Conservation (phyloP, 768 basidiomycete genomes). For the Lenzites betulinus region DNA sequence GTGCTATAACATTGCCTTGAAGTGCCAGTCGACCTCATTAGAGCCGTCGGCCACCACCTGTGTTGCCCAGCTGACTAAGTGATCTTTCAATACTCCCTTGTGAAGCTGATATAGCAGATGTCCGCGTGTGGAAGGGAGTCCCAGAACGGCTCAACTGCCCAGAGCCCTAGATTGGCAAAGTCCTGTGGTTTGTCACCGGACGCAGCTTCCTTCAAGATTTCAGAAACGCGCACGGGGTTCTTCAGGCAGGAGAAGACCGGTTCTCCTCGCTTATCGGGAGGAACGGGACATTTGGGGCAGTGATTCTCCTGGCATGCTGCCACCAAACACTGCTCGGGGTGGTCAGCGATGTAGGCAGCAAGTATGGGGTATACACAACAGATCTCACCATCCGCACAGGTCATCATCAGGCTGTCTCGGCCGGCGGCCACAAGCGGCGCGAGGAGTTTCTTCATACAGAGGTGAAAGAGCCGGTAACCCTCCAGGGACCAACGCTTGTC, state of each 20-base stretch:
- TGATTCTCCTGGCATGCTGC: conserved; percentile 26
- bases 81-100: conserved; percentile 35
- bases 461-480: conserved; percentile 38
- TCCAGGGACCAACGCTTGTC: conserved; percentile 22
- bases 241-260: conserved; percentile 7
- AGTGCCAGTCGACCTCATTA: conserved; percentile 40
- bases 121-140: not conserved
- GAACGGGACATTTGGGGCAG: conserved; percentile 34
- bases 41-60: conserved; percentile 12
- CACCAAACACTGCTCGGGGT: conserved; percentile 47
- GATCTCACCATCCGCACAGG: conserved; percentile 1
- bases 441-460: conserved; percentile 36
- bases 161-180: conserved; percentile 16
- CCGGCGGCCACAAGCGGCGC: conserved; percentile 33
- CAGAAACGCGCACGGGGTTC: conserved; percentile 1
- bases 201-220: not conserved
- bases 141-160: conserved; percentile 42
- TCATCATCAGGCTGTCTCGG: conserved; percentile 10
- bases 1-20: conserved; percentile 33
- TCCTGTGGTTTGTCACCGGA: not conserved
- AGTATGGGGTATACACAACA: conserved; percentile 41
- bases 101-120: conserved; percentile 24
- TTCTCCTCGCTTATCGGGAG: conserved; percentile 24
- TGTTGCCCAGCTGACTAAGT: conserved; percentile 33
- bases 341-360: conserved; percentile 42